Evolutionary conservation across 352 stramenopile species (phyloP), one percentile per base, ranked within the genome.

Genomic region (Pythium vanterpoolii): DNA sequence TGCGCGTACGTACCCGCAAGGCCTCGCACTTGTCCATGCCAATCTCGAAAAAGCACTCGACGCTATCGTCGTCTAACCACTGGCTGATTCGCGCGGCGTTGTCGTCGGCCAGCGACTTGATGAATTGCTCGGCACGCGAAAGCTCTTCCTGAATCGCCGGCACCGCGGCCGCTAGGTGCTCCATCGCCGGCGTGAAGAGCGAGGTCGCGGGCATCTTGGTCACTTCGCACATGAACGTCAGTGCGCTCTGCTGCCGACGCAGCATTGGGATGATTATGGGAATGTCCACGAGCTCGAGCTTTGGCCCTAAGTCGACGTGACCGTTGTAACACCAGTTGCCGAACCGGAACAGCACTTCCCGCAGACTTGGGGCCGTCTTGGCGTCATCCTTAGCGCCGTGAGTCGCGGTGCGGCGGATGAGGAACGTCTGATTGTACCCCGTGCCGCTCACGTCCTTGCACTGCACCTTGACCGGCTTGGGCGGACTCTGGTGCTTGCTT

Each of bases 261-360:
- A 98, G 72, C 71, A 96, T 95, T 46, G 93, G 93, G 39, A 98
- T 98, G 38, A 98, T 91, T 66, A 96, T 83, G 5, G 93, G 91
- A 43, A 98, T 91, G 62, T 98, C 93, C 0, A 74, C 71, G 19
- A 98, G 74, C 48, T 90, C 79, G 36, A 98, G 74, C 45, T 93
- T 93, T 0, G 92, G 81, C 1, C 84, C 88, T 3, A 98, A 71
- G 45, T 98, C 87, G 16, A 98, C 90, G 60, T 90, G 78, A 2
- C 93, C 93, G 56, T 90, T 93, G 82, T 98, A 98, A 74, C 93
- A 98, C 95, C 95, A 98, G 62, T 86, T 96, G 31, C 95, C 95
- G 63, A 98, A 98, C 51, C 93, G 81, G 64, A 98, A 98, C 28
- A 98, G 81, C 44, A 97, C 91, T 49, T 97, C 87, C n/a, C 90